phyloP scores from a whole-genome alignment of 306 rosid genomes.

The Carpinus viminea region DNA sequence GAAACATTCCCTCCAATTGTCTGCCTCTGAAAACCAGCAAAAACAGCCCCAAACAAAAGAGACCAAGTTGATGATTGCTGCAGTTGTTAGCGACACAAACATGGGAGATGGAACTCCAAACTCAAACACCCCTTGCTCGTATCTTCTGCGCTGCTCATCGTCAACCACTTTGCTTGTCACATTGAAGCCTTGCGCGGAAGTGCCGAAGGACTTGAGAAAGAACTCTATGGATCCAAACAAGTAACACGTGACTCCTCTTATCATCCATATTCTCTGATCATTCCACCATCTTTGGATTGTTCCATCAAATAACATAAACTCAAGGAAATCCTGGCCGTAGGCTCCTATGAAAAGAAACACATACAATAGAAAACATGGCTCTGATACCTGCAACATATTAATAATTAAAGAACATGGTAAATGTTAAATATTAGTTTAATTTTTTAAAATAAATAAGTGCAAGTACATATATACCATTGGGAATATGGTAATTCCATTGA shows the following conservation, averaged over 20 bases:
- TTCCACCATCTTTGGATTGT: constrained; percentile 47
- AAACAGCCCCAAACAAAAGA: too few species aligned
- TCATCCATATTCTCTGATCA: constrained; percentile 54
- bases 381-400: constrained; percentile 25
- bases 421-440: too few species aligned
- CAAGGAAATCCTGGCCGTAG: constrained; percentile 37
- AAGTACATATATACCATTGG: constrained; percentile 13
- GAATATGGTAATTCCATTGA: constrained; percentile 38
- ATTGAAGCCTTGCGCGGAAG: constrained; percentile 31
- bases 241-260: constrained; percentile 31
- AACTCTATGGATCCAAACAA: constrained; percentile 35
- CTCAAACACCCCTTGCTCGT: too few species aligned
- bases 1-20: too few species aligned
- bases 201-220: constrained; percentile 19
- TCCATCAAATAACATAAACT: constrained; percentile 18
- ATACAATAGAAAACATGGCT: constrained; percentile 34
- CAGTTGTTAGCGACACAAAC: too few species aligned
- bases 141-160: background rate
- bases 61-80: too few species aligned
- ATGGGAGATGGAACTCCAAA: too few species aligned
- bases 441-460: background rate
- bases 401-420: too few species aligned
- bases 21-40: too few species aligned
- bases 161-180: constrained; percentile 45
- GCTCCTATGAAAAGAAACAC: constrained; percentile 39